phyloP scores from a whole-genome alignment of 768 basidiomycete genomes.

The Mycena belliarum region DNA sequence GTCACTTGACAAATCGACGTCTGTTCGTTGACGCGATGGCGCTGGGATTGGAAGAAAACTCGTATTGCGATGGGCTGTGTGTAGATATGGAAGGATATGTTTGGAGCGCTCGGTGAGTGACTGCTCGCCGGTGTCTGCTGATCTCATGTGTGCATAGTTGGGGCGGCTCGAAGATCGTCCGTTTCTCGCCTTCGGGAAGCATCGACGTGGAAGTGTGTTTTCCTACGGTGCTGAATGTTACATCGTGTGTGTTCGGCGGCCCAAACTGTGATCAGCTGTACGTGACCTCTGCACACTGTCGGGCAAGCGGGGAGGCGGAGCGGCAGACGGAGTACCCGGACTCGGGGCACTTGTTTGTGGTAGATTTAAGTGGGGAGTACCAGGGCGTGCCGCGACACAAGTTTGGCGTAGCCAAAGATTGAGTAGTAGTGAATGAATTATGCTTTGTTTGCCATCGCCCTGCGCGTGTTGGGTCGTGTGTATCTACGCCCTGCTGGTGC shows the following conservation, averaged over 20 bases:
- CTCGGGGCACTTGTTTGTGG: constrained; percentile 56
- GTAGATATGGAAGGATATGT: constrained; percentile 62
- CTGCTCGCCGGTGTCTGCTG: constrained; percentile 3
- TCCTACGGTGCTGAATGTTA: constrained; percentile 63
- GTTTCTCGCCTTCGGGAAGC: constrained; percentile 54
- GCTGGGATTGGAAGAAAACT: constrained; percentile 47
- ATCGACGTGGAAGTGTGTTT: constrained; percentile 59
- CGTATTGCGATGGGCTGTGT: constrained; percentile 68
- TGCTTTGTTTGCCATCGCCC: too few species aligned
- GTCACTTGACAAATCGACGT: constrained; percentile 56
- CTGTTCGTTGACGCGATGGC: constrained; percentile 58
- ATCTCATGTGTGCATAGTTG: constrained; percentile 46
- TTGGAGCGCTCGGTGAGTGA: constrained; percentile 58
- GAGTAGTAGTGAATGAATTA: too few species aligned
- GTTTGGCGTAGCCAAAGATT: constrained; percentile 24
- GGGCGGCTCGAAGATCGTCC: constrained; percentile 61
- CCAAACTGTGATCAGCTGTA: constrained; percentile 62
- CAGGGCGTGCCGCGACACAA: constrained; percentile 37
- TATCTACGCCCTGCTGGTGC: too few species aligned
- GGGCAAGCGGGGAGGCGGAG: constrained; percentile 54
- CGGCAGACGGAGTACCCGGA: constrained; percentile 52
- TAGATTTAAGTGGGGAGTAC: constrained; percentile 46
- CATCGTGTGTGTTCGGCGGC: constrained; percentile 72
- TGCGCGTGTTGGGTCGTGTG: too few species aligned
- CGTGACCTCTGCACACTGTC: constrained; percentile 63